A percentile compares a stretch with the other conserved stretches of the same genome.
Conservation (phyloP, 1,284 basidiomycete genomes). For the Rhodotorula sp. region DNA sequence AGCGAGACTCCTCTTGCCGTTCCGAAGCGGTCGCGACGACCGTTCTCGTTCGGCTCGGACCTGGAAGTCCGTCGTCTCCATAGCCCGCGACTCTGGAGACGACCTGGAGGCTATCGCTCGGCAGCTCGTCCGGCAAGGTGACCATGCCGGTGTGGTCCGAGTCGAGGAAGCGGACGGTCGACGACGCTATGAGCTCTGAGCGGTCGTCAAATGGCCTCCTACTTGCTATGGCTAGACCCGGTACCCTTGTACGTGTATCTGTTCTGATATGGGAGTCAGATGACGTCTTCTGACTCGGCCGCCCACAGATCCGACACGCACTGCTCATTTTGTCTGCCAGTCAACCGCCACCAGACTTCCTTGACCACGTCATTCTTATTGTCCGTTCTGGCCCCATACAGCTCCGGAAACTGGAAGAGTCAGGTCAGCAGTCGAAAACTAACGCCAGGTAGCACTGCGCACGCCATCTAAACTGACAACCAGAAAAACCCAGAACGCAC, state of each 20-base stretch:
- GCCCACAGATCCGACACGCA: not conserved
- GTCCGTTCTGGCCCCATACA: conserved; percentile 22
- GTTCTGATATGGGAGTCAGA: no score
- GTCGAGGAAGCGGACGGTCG: not conserved
- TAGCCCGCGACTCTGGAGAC: not conserved
- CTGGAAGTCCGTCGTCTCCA: not conserved
- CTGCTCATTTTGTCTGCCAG: conserved; percentile 22
- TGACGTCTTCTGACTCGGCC: not conserved
- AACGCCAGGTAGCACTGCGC: no score
- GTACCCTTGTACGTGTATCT: no score
- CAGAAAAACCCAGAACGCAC: not conserved
- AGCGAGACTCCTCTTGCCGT: not conserved
- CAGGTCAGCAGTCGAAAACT: no score
- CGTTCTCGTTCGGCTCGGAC: not conserved
- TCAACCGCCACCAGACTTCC: conserved; percentile 25
- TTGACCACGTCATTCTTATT: conserved; percentile 37
- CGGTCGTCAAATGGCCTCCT: not conserved
- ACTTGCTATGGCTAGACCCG: no score
- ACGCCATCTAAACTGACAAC: not conserved
- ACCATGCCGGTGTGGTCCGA: not conserved
- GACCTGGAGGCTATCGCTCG: not conserved
- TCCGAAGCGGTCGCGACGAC: not conserved
- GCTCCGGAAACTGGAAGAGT: conserved; percentile 9
- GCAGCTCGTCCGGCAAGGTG: not conserved
- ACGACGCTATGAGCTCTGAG: not conserved